Evolutionary conservation across 2,329 filamentous ascomycete species (phyloP), one percentile per base, ranked within the genome.

Genomic region (Aaosphaeria pasadenensis): DNA sequence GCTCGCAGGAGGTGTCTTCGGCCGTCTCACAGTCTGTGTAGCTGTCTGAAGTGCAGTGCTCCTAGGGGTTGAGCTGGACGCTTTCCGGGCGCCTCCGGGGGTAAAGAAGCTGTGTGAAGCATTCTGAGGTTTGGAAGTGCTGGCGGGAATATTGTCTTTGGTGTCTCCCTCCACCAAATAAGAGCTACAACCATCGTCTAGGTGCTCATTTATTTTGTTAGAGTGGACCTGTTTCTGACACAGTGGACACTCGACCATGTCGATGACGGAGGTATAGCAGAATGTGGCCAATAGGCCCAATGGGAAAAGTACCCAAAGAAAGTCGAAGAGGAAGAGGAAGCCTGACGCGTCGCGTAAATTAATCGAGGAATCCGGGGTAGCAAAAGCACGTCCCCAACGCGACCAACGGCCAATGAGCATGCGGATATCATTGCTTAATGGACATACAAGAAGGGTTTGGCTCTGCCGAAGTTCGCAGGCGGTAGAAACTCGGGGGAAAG

Each of bases 151-250:
- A 24, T 24, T 24, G 17, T 24, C 17, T 24, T 52, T 53, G 58
- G 46, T 1, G 47, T 44, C 30, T 51, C 33, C 54, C 50, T 85
- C 81, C 47, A 87, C 74, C 53, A 94, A 69, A 65, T 86, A 86
- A 33, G 76, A 78, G 51, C 81, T 71, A 74, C 92, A 97, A 55
- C 81, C 82, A 30, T 89, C 92, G 73, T 97, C 94, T 65, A 97
- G 84, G 71, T 97, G 92, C 57, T 80, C 79, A 73, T 97, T 97
- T 77, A 97, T 97, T 57, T 87, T 82, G 63, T 76, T 74, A 56
- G 86, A 74, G 55, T 82, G 86, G 60, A 94, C 89, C 47, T 79
- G 76, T 60, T 87, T 86, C 63, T 82, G 78, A 75, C 91, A 96
- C 56, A 91, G 88, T 11, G 91, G 91, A 66, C 91, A 96, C 60